Percentiles rank a stretch among this genome's conserved stretches.
Evolutionary conservation across 23 red algal genomes (phyloP).

Genomic region (Gracilaria vermiculophylla): DNA sequence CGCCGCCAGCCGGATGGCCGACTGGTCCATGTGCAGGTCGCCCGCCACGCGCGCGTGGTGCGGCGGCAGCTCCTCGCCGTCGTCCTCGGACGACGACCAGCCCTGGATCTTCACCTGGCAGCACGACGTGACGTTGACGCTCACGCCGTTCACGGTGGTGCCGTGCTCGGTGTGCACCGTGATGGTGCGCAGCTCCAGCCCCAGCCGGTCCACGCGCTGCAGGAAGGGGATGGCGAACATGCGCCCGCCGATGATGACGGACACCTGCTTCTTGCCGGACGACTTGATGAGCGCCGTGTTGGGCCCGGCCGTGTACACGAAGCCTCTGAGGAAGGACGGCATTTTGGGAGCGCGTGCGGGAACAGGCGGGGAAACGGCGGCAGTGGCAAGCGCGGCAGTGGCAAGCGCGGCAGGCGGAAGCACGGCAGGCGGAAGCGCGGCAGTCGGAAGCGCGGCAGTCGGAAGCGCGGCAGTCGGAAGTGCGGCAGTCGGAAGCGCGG

Average conservation of each 20-base stretch:
- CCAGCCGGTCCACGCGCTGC: slow-evolving; percentile 55
- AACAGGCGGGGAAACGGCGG: too few species aligned
- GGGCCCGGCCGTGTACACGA: slow-evolving; percentile 45
- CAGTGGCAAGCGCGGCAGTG: too few species aligned
- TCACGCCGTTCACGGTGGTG: slow-evolving; percentile 67
- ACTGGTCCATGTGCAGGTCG: slow-evolving; percentile 36
- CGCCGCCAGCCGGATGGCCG: slow-evolving; percentile 70
- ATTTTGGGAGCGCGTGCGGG: slow-evolving; percentile 25
- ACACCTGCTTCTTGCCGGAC: slow-evolving; percentile 12
- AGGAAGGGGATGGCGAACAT: slow-evolving; percentile 54
- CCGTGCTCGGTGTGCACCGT: slow-evolving; percentile 52
- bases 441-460: too few species aligned
- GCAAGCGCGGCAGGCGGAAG: too few species aligned
- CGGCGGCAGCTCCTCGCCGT: not conserved
- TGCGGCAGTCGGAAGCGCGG: too few species aligned
- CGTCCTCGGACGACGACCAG: slow-evolving; percentile 17
- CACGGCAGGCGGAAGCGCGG: too few species aligned
- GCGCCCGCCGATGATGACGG: slow-evolving; percentile 64
- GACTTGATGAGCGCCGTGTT: slow-evolving; percentile 80
- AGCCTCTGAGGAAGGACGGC: slow-evolving; percentile 5
- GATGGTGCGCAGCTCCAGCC: slow-evolving; percentile 71
- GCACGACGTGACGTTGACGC: slow-evolving; percentile 48
- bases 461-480: too few species aligned
- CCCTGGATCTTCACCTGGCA: slow-evolving; percentile 78
- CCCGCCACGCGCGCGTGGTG: not conserved